Percentiles rank a stretch among this genome's conserved stretches.
These are phyloP conservation scores for Exophiala bonariae DNA, from an alignment of 2,329 filamentous ascomycete genomes.

Conservation along the genomic window DNA sequence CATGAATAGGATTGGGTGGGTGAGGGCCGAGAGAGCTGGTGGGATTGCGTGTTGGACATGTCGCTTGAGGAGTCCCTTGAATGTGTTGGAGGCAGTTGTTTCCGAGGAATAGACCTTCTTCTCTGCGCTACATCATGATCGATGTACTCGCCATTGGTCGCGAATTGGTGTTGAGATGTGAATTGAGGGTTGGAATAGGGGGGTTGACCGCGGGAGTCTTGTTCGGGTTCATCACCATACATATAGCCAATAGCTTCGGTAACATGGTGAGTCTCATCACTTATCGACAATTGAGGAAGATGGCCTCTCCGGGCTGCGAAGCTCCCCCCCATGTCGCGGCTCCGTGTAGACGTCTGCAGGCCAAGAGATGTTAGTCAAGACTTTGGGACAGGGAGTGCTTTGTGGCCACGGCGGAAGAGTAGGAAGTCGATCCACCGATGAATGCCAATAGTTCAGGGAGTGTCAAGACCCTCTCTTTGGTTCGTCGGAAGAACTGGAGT, in stretches of 20 bases:
- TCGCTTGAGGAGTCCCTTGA: slow-evolving; percentile 19
- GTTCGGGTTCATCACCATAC: slow-evolving; percentile 71
- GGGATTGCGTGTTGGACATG: slow-evolving; percentile 22
- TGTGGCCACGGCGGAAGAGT: background rate
- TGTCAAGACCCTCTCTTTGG: too few species aligned
- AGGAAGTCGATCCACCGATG: background rate
- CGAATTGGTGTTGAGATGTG: slow-evolving; percentile 5
- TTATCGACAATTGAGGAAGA: slow-evolving; percentile 67
- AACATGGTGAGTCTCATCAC: slow-evolving; percentile 89
- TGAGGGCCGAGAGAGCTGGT: slow-evolving; percentile 34
- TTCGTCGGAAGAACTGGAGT: background rate
- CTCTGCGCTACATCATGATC: slow-evolving; percentile 4
- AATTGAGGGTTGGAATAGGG: slow-evolving; percentile 8
- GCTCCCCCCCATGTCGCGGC: slow-evolving; percentile 42
- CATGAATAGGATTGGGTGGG: slow-evolving; percentile 32
- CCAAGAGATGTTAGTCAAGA: slow-evolving; percentile 17
- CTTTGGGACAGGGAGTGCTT: background rate
- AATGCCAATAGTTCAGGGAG: background rate
- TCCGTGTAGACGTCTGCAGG: slow-evolving; percentile 41
- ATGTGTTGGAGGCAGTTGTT: slow-evolving; percentile 9
- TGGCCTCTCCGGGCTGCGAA: slow-evolving; percentile 59
- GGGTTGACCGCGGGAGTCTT: slow-evolving; percentile 7
- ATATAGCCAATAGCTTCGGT: slow-evolving; percentile 90
- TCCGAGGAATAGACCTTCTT: slow-evolving; percentile 17
- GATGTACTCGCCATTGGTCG: slow-evolving; percentile 11